These are phyloP conservation scores for Vaccinium myrtillus DNA, from an alignment of 148 eudicot species.

Conservation along the genomic window DNA sequence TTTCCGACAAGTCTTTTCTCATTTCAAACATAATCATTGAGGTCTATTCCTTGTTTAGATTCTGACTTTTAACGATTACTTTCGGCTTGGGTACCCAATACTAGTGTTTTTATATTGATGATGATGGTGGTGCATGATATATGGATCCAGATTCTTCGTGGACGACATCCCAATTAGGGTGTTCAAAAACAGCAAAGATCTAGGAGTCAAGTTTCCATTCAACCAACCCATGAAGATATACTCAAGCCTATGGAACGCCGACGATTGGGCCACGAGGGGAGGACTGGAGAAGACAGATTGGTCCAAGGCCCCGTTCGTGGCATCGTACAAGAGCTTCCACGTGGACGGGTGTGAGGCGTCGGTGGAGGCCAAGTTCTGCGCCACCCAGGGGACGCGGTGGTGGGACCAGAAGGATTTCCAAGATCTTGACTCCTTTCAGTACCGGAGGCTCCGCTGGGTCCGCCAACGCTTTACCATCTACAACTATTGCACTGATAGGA, in stretches of 20 bases:
- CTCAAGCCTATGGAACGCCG: conserved; percentile 38
- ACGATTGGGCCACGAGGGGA: conserved; percentile 38
- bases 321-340: conserved; percentile 26
- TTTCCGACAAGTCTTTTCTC: background rate
- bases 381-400: conserved; percentile 29
- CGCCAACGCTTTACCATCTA: conserved; percentile 25
- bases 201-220: conserved; percentile 29
- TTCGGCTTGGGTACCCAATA: background rate
- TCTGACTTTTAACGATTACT: background rate
- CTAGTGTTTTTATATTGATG: background rate
- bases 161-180: conserved; percentile 30
- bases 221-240: conserved; percentile 35
- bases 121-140: background rate
- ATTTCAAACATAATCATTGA: background rate
- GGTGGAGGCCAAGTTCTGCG: conserved; percentile 28
- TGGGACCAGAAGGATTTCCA: conserved; percentile 36
- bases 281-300: conserved; percentile 35
- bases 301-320: conserved; percentile 34
- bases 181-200: conserved; percentile 30
- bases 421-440: conserved; percentile 24
- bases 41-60: background rate
- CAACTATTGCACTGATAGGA: conserved; percentile 28
- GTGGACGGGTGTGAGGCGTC: conserved; percentile 31
- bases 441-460: conserved; percentile 30
- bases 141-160: conserved; percentile 25